Evolutionary conservation across 2,329 filamentous ascomycete species (phyloP).

Genomic region (Fusarium circinatum): DNA sequence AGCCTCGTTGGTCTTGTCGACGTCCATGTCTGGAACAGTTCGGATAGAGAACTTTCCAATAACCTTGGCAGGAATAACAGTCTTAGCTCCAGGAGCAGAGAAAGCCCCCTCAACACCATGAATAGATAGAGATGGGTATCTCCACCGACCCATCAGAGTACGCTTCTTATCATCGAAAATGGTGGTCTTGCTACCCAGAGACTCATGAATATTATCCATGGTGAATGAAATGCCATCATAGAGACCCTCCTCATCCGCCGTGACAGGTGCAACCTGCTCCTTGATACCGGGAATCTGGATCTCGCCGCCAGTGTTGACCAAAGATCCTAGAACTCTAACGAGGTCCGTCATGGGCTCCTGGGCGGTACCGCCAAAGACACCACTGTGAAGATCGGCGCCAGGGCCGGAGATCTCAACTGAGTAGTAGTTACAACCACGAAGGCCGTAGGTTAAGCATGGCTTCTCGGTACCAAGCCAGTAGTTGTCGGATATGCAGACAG

Average conservation of each 20-base stretch:
- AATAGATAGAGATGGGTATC: constrained; percentile 91
- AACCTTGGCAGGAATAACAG: constrained; percentile 97
- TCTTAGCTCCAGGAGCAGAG: constrained; percentile 93
- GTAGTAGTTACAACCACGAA: constrained; percentile 98
- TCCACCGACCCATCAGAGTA: constrained; percentile 96
- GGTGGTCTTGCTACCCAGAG: constrained; percentile 86
- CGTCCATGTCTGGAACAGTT: constrained; percentile 97
- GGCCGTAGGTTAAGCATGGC: constrained; percentile 96
- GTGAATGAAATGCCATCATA: constrained; percentile 93
- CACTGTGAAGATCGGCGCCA: constrained; percentile 92
- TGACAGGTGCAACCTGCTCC: constrained; percentile 91
- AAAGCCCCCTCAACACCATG: constrained; percentile 97
- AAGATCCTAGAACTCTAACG: constrained; percentile 79
- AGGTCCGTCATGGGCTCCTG: constrained; percentile 99
- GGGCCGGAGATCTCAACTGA: constrained; percentile 90
- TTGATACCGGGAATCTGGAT: constrained; percentile 94
- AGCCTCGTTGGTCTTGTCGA: constrained; percentile 83
- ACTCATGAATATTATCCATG: constrained; percentile 95
- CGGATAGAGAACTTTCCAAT: constrained; percentile 98
- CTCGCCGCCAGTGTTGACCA: constrained; percentile 91
- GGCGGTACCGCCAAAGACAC: constrained; percentile 94
- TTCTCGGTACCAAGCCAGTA: constrained; percentile 99
- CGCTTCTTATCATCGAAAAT: constrained; percentile 90
- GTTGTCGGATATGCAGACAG: constrained; percentile 98
- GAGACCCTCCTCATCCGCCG: constrained; percentile 85